phyloP scores from a whole-genome alignment of 352 stramenopile genomes.

The Pythium monospermum region DNA sequence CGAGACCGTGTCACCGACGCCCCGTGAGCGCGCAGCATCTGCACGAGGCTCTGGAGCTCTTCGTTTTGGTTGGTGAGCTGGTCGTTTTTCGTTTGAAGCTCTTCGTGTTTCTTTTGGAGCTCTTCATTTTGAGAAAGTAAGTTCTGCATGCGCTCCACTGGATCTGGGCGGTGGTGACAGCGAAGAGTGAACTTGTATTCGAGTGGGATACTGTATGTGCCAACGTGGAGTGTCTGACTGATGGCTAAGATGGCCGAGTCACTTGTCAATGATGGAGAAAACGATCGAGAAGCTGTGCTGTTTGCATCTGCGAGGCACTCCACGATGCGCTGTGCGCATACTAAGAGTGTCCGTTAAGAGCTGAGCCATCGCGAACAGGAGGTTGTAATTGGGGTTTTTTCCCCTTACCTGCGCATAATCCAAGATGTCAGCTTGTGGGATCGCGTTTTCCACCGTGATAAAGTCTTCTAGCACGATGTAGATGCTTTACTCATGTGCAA shows the following conservation, averaged over 20 bases:
- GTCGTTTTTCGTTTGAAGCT: neutral
- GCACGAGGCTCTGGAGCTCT: neutral
- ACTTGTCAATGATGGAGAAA: neutral
- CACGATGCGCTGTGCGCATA: neutral
- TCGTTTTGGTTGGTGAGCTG: neutral
- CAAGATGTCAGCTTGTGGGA: neutral
- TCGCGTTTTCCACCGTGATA: neutral
- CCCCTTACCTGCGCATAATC: neutral
- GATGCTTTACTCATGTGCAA: constrained; percentile 65
- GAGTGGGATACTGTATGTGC: neutral
- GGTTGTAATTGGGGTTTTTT: neutral
- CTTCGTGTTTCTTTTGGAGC: neutral
- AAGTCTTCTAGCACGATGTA: constrained; percentile 9
- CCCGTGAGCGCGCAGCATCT: no score
- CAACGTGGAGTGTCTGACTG: neutral
- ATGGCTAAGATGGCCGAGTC: neutral
- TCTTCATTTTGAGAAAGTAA: neutral
- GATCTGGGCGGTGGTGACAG: neutral
- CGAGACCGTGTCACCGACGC: no score
- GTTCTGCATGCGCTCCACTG: neutral
- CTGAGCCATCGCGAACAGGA: no score
- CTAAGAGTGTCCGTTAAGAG: neutral
- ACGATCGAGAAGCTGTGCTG: neutral
- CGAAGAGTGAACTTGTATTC: neutral
- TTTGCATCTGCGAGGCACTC: neutral